Evolutionary conservation across 2,329 filamentous ascomycete species (phyloP).

Genomic region (Neurospora sp.): DNA sequence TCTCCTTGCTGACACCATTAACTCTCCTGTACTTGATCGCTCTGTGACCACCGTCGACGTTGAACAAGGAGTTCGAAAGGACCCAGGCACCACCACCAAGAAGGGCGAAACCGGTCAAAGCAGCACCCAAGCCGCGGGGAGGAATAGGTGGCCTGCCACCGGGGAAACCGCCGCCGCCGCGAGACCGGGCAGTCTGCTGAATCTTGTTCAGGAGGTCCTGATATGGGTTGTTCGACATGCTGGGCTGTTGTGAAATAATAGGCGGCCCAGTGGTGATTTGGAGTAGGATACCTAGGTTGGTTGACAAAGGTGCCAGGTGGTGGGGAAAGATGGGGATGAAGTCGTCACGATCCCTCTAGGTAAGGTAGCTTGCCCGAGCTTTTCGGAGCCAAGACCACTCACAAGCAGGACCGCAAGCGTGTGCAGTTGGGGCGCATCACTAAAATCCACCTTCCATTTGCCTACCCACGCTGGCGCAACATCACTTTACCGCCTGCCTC

Average conservation of each 20-base stretch:
- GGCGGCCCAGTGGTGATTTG: not conserved
- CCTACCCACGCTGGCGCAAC: not conserved
- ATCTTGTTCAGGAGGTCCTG: conserved; percentile 43
- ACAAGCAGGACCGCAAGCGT: not conserved
- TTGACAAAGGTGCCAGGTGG: not conserved
- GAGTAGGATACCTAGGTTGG: not conserved
- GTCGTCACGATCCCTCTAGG: not conserved
- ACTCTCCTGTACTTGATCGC: conserved; percentile 96
- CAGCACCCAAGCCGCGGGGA: conserved; percentile 29
- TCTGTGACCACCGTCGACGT: conserved; percentile 95
- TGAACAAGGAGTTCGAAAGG: conserved; percentile 55
- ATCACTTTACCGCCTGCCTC: not conserved
- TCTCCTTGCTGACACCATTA: conserved; percentile 89
- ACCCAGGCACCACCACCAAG: conserved; percentile 40
- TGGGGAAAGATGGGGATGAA: not conserved
- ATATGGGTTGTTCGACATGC: conserved; percentile 29
- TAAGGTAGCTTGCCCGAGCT: not conserved
- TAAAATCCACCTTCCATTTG: not conserved
- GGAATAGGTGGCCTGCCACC: conserved; percentile 31
- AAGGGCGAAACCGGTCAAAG: conserved; percentile 31
- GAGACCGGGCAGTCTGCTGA: conserved; percentile 36
- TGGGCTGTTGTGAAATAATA: conserved; percentile 11
- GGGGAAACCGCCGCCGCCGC: conserved; percentile 31
- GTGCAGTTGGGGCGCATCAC: not conserved
- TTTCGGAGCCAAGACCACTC: not conserved